Conservation (phyloP, 1,284 basidiomycete species). For the Rhizopogon parksii region DNA sequence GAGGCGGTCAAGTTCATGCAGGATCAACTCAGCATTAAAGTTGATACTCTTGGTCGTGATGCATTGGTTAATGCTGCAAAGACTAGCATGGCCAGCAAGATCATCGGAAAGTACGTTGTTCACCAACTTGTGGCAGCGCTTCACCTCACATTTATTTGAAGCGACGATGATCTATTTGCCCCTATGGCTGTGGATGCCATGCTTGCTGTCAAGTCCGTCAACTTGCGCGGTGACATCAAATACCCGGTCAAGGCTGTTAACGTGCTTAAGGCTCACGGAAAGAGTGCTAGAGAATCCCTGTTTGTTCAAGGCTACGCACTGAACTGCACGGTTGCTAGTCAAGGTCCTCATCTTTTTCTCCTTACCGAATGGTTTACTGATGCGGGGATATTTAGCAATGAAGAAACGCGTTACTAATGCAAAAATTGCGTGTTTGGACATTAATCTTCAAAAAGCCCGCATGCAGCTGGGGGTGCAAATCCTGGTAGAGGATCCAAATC, state of each 20-base stretch:
- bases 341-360: conserved; percentile 55
- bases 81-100: conserved; percentile 99
- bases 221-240: conserved; percentile 92
- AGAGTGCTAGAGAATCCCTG: conserved; percentile 91
- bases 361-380: neutral
- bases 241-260: conserved; percentile 99
- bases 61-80: conserved; percentile 96
- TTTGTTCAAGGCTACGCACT: conserved; percentile 97
- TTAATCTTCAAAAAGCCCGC: conserved; percentile 94
- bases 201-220: conserved; percentile 94
- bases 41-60: conserved; percentile 87
- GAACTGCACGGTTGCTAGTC: conserved; percentile 98
- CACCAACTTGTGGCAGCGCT: conserved; percentile 3
- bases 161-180: conserved; percentile 97
- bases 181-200: conserved; percentile 99
- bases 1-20: conserved; percentile 99
- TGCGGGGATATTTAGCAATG: conserved; percentile 64
- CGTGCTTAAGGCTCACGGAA: conserved; percentile 97
- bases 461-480: conserved; percentile 99
- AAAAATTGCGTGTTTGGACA: conserved; percentile 98
- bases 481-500: conserved; percentile 93
- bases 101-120: conserved; percentile 83
- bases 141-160: conserved; percentile 28
- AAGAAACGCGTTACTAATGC: conserved; percentile 90
- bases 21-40: conserved; percentile 94